Conservation (phyloP, 2,329 filamentous ascomycete genomes). For the Arthrobotrys conoides region DNA sequence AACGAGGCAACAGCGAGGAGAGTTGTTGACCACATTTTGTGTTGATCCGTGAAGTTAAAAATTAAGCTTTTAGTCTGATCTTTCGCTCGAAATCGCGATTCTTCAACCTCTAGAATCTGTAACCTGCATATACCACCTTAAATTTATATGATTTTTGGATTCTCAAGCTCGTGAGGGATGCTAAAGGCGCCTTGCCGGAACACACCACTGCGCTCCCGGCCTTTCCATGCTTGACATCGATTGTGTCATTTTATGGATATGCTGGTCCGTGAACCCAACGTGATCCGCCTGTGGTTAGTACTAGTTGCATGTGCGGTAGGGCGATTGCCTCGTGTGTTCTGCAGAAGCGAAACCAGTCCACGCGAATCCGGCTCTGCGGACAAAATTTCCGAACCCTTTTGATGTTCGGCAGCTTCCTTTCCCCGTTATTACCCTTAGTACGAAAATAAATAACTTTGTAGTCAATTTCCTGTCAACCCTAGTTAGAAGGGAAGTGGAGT, state of each 20-base stretch:
- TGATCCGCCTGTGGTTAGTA: neutral
- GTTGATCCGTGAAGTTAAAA: neutral
- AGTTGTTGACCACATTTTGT: slow-evolving; percentile 37
- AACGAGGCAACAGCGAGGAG: slow-evolving; percentile 21
- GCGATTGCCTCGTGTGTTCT: neutral
- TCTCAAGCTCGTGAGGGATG: neutral
- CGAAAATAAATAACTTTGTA: too few relatives aligned
- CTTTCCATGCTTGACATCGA: too few relatives aligned
- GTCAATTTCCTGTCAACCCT: slow-evolving; percentile 5
- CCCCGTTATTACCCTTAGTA: too few relatives aligned
- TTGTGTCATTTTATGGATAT: neutral
- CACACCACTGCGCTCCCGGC: neutral
- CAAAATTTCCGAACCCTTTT: slow-evolving; percentile 32
- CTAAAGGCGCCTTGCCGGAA: neutral
- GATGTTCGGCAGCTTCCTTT: neutral
- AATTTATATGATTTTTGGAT: neutral
- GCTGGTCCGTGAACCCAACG: neutral
- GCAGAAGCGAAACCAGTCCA: slow-evolving; percentile 34
- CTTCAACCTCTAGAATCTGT: neutral
- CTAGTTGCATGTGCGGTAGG: neutral
- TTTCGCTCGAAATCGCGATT: too few relatives aligned
- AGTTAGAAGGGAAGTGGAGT: neutral
- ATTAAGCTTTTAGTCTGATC: too few relatives aligned
- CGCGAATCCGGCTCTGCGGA: slow-evolving; percentile 50
- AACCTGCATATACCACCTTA: neutral